A percentile compares a stretch with the other conserved stretches of the same genome.
These are phyloP conservation scores for Leccinum fibrillosum DNA, from an alignment of 768 basidiomycete genomes.

Conservation along the genomic window DNA sequence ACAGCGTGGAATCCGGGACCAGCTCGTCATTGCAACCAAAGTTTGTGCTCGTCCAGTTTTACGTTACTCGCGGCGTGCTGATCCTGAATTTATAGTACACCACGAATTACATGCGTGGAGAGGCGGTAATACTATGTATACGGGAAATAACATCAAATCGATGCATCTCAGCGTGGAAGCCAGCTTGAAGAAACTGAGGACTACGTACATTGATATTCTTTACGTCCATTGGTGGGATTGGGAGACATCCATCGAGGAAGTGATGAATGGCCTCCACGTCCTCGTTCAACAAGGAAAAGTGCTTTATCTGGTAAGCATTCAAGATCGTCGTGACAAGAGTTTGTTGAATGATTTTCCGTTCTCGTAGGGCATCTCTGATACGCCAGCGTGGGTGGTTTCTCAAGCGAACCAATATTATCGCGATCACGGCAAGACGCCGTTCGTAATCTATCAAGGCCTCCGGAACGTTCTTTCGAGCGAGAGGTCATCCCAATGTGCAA, in stretches of 20 bases:
- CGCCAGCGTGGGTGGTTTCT: not conserved
- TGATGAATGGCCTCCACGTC: conserved; percentile 29
- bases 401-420: not conserved
- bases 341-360: not conserved
- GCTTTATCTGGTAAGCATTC: not conserved
- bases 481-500: too few species aligned
- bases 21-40: conserved; percentile 46
- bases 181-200: conserved; percentile 48
- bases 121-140: too few species aligned
- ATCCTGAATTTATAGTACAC: conserved; percentile 21
- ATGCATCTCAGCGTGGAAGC: conserved; percentile 31
- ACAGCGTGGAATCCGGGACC: conserved; percentile 40
- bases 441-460: too few species aligned
- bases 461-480: too few species aligned
- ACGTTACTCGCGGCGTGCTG: not conserved
- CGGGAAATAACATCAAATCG: conserved; percentile 29
- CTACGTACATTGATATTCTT: conserved; percentile 55
- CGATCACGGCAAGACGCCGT: too few species aligned
- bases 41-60: not conserved
- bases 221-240: conserved; percentile 54
- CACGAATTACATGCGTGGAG: not conserved
- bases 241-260: conserved; percentile 40
- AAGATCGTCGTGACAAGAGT: not conserved
- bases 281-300: not conserved
- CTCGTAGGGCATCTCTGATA: not conserved